Evolutionary conservation across 1,284 basidiomycete genomes (phyloP).

Genomic region (Pseudomicrostroma phylloplanum): DNA sequence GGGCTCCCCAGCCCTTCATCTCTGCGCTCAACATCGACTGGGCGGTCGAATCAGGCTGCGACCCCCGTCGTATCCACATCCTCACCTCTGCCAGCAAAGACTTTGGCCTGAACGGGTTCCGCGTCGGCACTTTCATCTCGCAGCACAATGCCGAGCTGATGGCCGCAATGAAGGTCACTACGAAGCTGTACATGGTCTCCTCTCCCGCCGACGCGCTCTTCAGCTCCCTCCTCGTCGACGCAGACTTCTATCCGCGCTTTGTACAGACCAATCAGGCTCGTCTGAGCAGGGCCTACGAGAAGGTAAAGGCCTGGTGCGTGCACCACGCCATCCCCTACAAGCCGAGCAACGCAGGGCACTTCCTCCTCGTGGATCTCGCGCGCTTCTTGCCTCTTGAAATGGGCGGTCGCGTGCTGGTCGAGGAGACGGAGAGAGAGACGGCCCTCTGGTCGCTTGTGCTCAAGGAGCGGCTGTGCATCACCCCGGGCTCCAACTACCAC

Average conservation of each 20-base stretch:
- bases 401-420: neutral
- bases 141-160: conserved; percentile 34
- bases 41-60: conserved; percentile 38
- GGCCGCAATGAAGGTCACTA: conserved; percentile 26
- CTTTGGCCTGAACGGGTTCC: conserved; percentile 39
- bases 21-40: conserved; percentile 20
- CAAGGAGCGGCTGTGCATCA: conserved; percentile 8
- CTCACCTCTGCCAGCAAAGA: conserved; percentile 36
- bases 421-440: conserved; percentile 13
- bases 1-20: conserved; percentile 11
- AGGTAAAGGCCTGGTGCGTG: conserved; percentile 13
- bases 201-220: conserved; percentile 57
- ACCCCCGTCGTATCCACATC: conserved; percentile 19
- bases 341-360: conserved; percentile 20
- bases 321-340: conserved; percentile 16
- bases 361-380: conserved; percentile 75
- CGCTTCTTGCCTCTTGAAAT: conserved; percentile 67
- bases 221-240: conserved; percentile 21
- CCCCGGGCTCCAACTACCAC: conserved; percentile 15
- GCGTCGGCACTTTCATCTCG: conserved; percentile 30
- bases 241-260: conserved; percentile 31
- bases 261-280: conserved; percentile 57
- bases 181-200: conserved; percentile 35
- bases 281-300: conserved; percentile 16
- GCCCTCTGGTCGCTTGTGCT: conserved; percentile 14